Evolutionary conservation across 352 stramenopile genomes (phyloP), one percentile per base, ranked within the genome.

Genomic region (Pythium volutum): DNA sequence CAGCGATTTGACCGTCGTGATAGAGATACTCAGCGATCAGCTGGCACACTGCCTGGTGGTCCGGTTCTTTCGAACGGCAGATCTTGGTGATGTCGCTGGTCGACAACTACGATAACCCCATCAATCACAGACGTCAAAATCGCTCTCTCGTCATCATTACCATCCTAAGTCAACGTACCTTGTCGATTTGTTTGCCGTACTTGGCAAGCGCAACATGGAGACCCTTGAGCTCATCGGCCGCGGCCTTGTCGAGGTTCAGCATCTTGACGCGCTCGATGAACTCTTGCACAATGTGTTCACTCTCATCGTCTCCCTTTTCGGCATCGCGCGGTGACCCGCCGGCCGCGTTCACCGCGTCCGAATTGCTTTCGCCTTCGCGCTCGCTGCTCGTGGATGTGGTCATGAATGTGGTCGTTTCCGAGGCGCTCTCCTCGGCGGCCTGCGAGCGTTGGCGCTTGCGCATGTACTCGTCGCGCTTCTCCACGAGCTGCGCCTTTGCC

Each of bases 141-240:
- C 46, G 29, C 0, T 49, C 20, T 46, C 42, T 29, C 42, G 39
- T 20, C 16, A 5, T 23, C 39, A 45, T 8, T 38, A 20, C 47
- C 36, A 39, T 18, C 11, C 27, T 27, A 27, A 48, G 15, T 27
- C 15, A 2, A 33, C 22, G 9, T 20, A 92, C 83, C 79, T 92
- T 90, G 61, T 92, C 81, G 55, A 92, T 90, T 42, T 87, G 77
- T 62, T 92, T 92, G 34, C 75, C 79, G 48, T 85, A 90, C 59
- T 90, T 92, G 45, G 80, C 88, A 46, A 92, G 54, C 46, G 84
- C 65, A 33, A 86, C 69, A 53, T 92, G 83, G 23, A 92, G 84
- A 7, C 63, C 55, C 50, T 88, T 89, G 15, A 92, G 66, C 55
- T 92, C 83, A 23, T 77, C 81, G 1, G 73, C 70, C 12, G 88